A percentile compares a stretch with the other conserved stretches of the same genome.
phyloP scores from a whole-genome alignment of 768 basidiomycete genomes.

The Mycena belliarum region DNA sequence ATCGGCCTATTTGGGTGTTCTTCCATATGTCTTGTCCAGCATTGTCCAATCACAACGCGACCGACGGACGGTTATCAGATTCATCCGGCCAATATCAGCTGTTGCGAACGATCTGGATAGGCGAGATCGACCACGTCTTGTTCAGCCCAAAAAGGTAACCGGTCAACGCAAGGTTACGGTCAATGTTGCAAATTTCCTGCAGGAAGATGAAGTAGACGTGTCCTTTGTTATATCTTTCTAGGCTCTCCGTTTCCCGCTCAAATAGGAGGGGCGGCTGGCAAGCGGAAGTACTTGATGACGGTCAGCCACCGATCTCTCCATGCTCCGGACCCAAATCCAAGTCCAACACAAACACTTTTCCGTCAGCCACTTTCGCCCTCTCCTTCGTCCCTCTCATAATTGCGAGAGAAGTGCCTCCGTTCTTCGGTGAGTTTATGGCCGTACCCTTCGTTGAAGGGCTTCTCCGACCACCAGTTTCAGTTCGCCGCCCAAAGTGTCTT shows the following conservation, averaged over 20 bases:
- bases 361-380: background rate
- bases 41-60: background rate
- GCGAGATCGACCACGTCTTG: background rate
- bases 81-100: background rate
- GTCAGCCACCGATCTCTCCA: slow-evolving; percentile 10
- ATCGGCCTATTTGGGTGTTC: background rate
- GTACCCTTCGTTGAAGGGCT: background rate
- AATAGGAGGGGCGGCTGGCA: slow-evolving; percentile 6
- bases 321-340: slow-evolving; percentile 8
- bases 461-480: background rate
- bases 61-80: too few relatives aligned
- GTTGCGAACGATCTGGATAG: background rate
- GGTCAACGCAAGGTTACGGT: background rate
- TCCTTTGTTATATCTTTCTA: background rate
- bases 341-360: background rate
- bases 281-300: background rate
- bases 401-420: background rate
- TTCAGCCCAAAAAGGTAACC: background rate
- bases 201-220: background rate
- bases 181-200: slow-evolving; percentile 2
- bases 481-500: background rate
- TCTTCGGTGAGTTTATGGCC: background rate
- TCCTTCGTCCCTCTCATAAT: background rate
- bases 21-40: background rate
- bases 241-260: slow-evolving; percentile 8